Evolutionary conservation across 2,329 filamentous ascomycete species (phyloP).

Genomic region (Chrysoporthe austroafricana): DNA sequence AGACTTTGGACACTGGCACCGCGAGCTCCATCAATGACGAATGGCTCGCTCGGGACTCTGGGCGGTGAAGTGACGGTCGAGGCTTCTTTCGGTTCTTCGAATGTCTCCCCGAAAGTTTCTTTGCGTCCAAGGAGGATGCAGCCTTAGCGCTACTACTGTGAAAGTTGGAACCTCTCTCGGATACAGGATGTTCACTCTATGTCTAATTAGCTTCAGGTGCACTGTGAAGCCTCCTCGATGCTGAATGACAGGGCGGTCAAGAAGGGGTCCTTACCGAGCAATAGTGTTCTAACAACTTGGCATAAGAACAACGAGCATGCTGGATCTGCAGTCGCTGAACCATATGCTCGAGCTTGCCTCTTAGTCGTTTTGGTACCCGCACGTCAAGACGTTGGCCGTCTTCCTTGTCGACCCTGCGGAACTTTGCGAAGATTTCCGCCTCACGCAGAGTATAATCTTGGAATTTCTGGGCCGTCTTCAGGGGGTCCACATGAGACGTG

Average conservation of each 20-base stretch:
- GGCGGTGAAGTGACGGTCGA: conserved; percentile 16
- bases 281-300: conserved; percentile 77
- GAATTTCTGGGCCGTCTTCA: conserved; percentile 71
- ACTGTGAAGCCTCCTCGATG: conserved; percentile 12
- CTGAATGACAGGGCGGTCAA: neutral
- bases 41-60: conserved; percentile 28
- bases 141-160: conserved; percentile 19
- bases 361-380: conserved; percentile 67
- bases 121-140: conserved; percentile 1
- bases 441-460: conserved; percentile 88
- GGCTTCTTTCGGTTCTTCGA: conserved; percentile 21
- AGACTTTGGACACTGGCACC: conserved; percentile 70
- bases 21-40: conserved; percentile 67
- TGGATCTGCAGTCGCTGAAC: conserved; percentile 70
- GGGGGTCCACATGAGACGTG: conserved; percentile 66
- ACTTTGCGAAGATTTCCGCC: conserved; percentile 67
- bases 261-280: conserved; percentile 64
- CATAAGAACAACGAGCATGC: conserved; percentile 78
- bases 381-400: conserved; percentile 32
- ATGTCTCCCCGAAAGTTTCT: conserved; percentile 21
- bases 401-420: conserved; percentile 35
- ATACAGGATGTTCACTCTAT: conserved; percentile 15
- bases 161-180: conserved; percentile 7
- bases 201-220: conserved; percentile 2
- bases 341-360: conserved; percentile 63